Evolutionary conservation across 139 green algal species (phyloP), one percentile per base, ranked within the genome.

Genomic region (Chlamydomonas urium): DNA sequence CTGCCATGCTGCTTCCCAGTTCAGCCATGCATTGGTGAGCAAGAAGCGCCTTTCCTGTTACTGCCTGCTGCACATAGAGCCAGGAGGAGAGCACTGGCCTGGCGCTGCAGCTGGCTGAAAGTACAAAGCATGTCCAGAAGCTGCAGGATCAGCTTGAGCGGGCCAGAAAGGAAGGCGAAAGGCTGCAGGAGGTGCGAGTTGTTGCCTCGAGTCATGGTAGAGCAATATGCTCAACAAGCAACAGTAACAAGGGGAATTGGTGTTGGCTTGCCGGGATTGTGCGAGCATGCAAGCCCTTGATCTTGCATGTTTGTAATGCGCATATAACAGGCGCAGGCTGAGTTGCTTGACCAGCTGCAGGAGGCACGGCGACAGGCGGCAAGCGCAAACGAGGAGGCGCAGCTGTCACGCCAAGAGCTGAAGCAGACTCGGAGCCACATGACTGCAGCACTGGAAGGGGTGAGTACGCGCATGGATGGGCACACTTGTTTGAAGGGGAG

Each of bases 11-110:
- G 42, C 42, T 24, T 14, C 42, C 14, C 8, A 24, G 14, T 50
- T 50, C 14, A 24, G 42, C 42, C 42, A 24, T 24, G 42, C 10
- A 8, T 24, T 50, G 42, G 42, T 24, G 42, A 50, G 10, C 42
- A 8, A 8, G 14, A 8, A 50, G 14, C 14, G 42, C 14, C 8
- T 50, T 24, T 50, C 10, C 42, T 24, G 10, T 50, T 50, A 50
- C 14, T 14, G 14, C 8, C 14, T 50, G 42, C 14, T 50, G 14
- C 14, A 50, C 42, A 50, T 50, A 63, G 53, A 63, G 53, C 26
- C 53, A 63, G 29, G 53, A 31, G 53, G 53, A 63, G 53, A 63
- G 53, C 53, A 63, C 53, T 14, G 19, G n/a, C 26, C 29, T 63
- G 19, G 53, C 53, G 6, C 6, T 63, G 53, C 53, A 63, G 19